Conservation (phyloP, 1,139 yeast genomes). For the Yamadazyma blattariae region DNA sequence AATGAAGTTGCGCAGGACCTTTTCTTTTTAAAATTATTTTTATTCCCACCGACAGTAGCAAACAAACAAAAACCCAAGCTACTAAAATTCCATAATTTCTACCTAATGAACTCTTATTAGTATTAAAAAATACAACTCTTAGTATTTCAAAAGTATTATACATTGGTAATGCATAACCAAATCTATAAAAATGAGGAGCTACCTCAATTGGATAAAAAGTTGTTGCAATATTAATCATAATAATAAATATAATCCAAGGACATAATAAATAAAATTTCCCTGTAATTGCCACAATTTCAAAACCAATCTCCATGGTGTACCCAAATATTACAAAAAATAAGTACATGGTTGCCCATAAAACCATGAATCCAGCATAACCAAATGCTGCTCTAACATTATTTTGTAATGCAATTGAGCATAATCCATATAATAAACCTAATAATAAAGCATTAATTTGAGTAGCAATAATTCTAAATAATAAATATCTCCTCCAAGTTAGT, state of each 20-base stretch:
- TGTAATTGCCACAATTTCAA: conserved; percentile 40
- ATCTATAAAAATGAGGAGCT: conserved; percentile 51
- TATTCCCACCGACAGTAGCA: neutral
- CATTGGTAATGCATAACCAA: conserved; percentile 67
- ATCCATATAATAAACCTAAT: conserved; percentile 51
- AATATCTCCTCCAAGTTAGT: conserved; percentile 42
- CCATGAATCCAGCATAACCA: conserved; percentile 61
- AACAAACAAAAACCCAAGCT: conserved; percentile 50
- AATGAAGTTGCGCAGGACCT: too few relatives aligned
- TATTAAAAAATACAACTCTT: conserved; percentile 54
- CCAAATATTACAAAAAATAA: conserved; percentile 61
- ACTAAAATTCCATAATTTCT: conserved; percentile 54
- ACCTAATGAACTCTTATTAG: conserved; percentile 57
- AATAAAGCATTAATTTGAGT: conserved; percentile 49
- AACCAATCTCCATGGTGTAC: conserved; percentile 60
- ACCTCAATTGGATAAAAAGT: conserved; percentile 60
- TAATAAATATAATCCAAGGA: conserved; percentile 62
- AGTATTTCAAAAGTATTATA: conserved; percentile 55
- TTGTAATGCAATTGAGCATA: conserved; percentile 61
- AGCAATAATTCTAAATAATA: conserved; percentile 47
- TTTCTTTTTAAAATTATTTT: too few relatives aligned
- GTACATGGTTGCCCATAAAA: conserved; percentile 62
- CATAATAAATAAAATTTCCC: conserved; percentile 51
- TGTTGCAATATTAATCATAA: conserved; percentile 57
- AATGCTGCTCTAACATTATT: conserved; percentile 50